Evolutionary conservation across 306 rosid genomes (phyloP).

Genomic region (Dicorynia guianensis): DNA sequence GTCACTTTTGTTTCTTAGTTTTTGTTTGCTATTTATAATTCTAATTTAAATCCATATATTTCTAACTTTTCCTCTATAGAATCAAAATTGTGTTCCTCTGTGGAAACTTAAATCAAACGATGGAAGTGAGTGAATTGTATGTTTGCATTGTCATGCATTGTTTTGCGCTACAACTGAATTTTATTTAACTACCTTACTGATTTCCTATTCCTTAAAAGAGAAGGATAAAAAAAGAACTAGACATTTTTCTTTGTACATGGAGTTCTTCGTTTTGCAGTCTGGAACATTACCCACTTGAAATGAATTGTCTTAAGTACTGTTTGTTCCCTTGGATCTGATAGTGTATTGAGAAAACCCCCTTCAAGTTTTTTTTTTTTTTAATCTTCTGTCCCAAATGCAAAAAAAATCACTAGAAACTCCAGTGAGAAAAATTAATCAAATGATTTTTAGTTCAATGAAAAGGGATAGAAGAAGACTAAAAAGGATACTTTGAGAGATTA

Average conservation of each 20-base stretch:
- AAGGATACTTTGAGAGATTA: too few species aligned
- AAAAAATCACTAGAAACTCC: too few species aligned
- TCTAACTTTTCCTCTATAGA: background rate
- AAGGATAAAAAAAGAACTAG: background rate
- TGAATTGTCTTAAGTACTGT: background rate
- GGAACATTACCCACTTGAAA: background rate
- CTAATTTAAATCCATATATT: background rate
- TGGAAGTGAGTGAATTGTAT: constrained; percentile 18
- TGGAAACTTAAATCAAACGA: constrained; percentile 22
- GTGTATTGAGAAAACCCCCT: constrained; percentile 16
- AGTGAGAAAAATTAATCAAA: too few species aligned
- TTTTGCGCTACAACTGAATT: background rate
- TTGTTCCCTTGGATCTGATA: constrained; percentile 25
- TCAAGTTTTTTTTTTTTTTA: constrained; percentile 33
- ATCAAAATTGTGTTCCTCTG: background rate
- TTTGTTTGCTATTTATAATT: constrained; percentile 1
- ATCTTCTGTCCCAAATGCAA: constrained; percentile 11
- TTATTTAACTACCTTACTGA: too few species aligned
- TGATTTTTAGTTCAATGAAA: too few species aligned
- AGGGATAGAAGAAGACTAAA: too few species aligned
- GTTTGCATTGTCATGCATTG: constrained; percentile 8
- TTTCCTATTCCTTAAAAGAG: background rate
- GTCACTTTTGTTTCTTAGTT: background rate
- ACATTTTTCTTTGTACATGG: too few species aligned
- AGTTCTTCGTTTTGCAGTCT: too few species aligned